Base-by-base conservation (phyloP, 768 basidiomycete species). In the Lactifluus pinguis region DNA sequence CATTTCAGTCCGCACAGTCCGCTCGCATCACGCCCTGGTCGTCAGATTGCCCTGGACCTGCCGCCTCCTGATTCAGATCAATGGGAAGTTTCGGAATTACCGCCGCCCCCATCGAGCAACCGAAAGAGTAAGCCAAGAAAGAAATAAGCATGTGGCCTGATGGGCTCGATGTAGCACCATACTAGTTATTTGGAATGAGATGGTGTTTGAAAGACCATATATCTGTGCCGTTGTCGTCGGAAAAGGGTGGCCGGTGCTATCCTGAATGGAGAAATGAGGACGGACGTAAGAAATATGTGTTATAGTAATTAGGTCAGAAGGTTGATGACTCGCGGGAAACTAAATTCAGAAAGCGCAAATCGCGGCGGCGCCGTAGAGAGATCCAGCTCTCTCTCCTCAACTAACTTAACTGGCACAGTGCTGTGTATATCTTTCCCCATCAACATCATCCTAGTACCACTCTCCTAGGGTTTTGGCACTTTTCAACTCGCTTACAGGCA, bases 1-100 rank as follows among this genome's bases (percentile, higher is more conserved):
- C 39, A 42, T 19, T 17, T 51, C 17, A 41, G 10, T n/a, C 41
- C 29, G 44, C 32, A 19, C 36, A 50, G 49, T 17, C 30, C 21
- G 42, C 54, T 19, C 21, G 1, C 49, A 6, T 41, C 61, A 14
- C 59, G 45, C 25, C 14, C 34, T 19, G 25, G 58, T 13, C 58
- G 65, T 34, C 54, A 61, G 25, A 55, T 66, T 41, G 68, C 66
- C 6, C 30, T 67, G 17, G 68, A 73, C 51, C 62, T 76, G n/a
- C 75, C 75, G 3, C 72, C 74, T 1, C 75, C 73, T 5, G 70
- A 75, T 59, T 75, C 75, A 3, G 69, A 68, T 49, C 71, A 74
- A 42, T 76, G 75, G 75, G 68, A 75, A 50, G 53, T 66, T 3
- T 63, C 68, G 61, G 66, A 62, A 17, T 51, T 74, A 56, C 71